Evolutionary conservation across 768 basidiomycete species (phyloP), one percentile per base, ranked within the genome.

Genomic region (Lactarius deliciosus): DNA sequence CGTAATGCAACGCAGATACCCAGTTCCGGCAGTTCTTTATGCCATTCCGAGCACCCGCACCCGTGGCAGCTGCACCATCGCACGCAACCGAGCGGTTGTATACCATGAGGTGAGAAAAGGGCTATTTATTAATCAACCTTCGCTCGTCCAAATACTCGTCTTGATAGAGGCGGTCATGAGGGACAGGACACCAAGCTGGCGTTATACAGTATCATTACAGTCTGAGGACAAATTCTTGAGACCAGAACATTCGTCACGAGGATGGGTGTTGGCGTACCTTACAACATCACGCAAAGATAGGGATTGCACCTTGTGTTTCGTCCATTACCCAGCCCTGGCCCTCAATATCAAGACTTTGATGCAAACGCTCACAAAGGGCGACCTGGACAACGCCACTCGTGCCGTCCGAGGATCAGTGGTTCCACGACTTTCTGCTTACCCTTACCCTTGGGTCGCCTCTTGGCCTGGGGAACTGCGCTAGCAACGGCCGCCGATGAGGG

Each of bases 301-400:
- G 38, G 57, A 70, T 61, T 53, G 69, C 69, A 11, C 70, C 70
- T 57, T 65, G 62, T 22, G 60, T 61, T 55, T 65, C 70, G n/a
- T 70, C 68, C 68, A 70, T 69, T 6, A 65, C 47, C 70, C 70
- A 70, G 10, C 70, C 64, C 32, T 60, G 60, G 36, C 54, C 50
- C 45, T 69, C 68, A 10, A 70, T 30, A 59, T 69, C 28, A 30
- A 70, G 61, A 34, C 64, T 70, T 38, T 64, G 16, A 54, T 70
- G 70, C 13, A 47, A n/a, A 30, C 59, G 68, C 11, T 63, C 61
- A 56, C 70, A 70, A 32, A 45, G 61, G 20, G 64, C 54, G 34
- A 70, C 68, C 68, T 36, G 70, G 70, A 43, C 68, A 70, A 38
- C 64, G 61, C 70, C 70, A 70, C 50, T 70, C 70, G 45, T 70